A percentile compares a stretch with the other conserved stretches of the same genome.
phyloP scores from a whole-genome alignment of 1,284 basidiomycete species.

The Tilletiopsis washingtonensis region DNA sequence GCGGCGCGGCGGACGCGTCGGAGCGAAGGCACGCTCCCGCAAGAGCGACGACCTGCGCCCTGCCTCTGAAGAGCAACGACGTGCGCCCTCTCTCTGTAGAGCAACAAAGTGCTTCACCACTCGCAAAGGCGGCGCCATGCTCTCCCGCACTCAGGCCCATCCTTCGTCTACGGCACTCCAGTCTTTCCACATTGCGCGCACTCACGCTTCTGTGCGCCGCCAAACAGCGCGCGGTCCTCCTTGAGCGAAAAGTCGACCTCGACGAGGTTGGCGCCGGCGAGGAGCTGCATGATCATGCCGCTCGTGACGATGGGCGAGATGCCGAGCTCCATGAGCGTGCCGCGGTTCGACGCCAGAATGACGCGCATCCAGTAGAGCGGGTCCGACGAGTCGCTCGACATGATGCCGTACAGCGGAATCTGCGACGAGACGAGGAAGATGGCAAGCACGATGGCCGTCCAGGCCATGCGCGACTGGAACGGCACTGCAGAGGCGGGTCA shows the following conservation, averaged over 20 bases:
- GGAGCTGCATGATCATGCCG: slow-evolving; percentile 99
- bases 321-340: slow-evolving; percentile 97
- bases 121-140: no score
- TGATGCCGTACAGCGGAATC: slow-evolving; percentile 47
- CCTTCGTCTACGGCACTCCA: no score
- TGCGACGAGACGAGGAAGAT: slow-evolving; percentile 47
- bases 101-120: no score
- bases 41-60: no score
- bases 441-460: slow-evolving; percentile 46
- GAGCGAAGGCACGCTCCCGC: no score
- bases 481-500: no score
- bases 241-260: slow-evolving; percentile 96
- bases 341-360: slow-evolving; percentile 94
- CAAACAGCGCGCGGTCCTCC: slow-evolving; percentile 92
- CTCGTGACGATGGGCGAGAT: slow-evolving; percentile 90
- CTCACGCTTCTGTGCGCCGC: slow-evolving; percentile 92
- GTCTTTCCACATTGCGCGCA: no score
- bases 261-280: slow-evolving; percentile 93
- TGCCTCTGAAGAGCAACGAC: no score
- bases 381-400: slow-evolving; percentile 54
- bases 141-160: no score
- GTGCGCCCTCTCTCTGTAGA: no score
- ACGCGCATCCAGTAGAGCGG: slow-evolving; percentile 99
- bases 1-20: no score
- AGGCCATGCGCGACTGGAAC: slow-evolving; percentile 44